phyloP scores from a whole-genome alignment of 305 asterid species.

The Caryopteris hybrid region DNA sequence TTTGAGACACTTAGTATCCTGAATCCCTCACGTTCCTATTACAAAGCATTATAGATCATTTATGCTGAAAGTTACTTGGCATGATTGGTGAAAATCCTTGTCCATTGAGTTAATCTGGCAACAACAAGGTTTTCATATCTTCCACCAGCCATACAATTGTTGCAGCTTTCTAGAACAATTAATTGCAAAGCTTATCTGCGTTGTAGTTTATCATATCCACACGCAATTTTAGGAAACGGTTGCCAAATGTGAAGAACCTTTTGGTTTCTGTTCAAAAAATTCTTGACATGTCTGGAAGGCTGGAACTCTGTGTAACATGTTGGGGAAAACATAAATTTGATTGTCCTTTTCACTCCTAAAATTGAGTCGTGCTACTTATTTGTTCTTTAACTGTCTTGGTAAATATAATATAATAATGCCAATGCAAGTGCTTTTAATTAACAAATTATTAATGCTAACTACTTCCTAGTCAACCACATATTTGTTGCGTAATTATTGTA shows the following conservation, averaged over 20 bases:
- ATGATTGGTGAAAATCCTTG: background rate
- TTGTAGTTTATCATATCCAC: background rate
- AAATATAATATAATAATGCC: background rate
- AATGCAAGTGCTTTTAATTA: background rate
- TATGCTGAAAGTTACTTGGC: constrained; percentile 11
- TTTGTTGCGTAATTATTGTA: background rate
- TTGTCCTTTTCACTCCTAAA: background rate
- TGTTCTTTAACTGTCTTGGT: background rate
- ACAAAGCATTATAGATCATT: background rate
- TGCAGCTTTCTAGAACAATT: background rate
- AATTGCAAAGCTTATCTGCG: background rate
- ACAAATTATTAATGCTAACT: background rate
- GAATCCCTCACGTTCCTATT: background rate
- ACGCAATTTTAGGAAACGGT: background rate
- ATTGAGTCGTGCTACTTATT: background rate
- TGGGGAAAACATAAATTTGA: background rate
- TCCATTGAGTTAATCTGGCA: background rate
- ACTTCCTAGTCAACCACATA: background rate
- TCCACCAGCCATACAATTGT: background rate
- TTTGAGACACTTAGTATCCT: background rate
- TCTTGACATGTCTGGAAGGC: background rate
- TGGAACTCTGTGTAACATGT: background rate
- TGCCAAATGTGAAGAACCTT: background rate
- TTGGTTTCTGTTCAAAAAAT: constrained; percentile 4
- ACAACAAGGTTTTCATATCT: background rate